phyloP scores from a whole-genome alignment of 495 filamentous ascomycete genomes.

The Extremus antarcticus region DNA sequence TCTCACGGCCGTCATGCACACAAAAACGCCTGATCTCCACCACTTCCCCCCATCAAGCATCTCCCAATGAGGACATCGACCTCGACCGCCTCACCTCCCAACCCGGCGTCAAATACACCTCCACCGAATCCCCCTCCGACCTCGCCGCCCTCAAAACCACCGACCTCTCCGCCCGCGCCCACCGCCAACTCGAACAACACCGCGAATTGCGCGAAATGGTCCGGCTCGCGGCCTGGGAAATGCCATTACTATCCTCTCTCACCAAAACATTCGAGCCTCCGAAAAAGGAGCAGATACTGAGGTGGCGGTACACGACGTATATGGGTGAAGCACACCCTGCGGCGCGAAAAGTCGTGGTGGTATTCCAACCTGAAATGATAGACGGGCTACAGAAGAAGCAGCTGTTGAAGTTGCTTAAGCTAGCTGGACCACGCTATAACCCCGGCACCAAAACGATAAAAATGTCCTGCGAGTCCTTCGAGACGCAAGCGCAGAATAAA shows the following conservation, averaged over 20 bases:
- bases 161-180: slow-evolving; percentile 68
- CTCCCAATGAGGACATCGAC: not conserved
- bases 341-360: slow-evolving; percentile 83
- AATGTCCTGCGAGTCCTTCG: slow-evolving; percentile 83
- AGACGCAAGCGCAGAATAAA: slow-evolving; percentile 89
- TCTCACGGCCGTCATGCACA: slow-evolving; percentile 2
- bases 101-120: not conserved
- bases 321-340: slow-evolving; percentile 90
- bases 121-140: slow-evolving; percentile 19
- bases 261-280: slow-evolving; percentile 72
- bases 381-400: slow-evolving; percentile 53
- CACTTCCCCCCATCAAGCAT: slow-evolving; percentile 6
- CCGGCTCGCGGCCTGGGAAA: slow-evolving; percentile 84
- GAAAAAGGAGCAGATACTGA: slow-evolving; percentile 41
- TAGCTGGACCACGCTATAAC: slow-evolving; percentile 83
- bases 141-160: slow-evolving; percentile 40
- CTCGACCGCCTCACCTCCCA: not conserved
- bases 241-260: slow-evolving; percentile 77
- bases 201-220: slow-evolving; percentile 83
- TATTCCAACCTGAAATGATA: slow-evolving; percentile 66
- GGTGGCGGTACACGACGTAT: slow-evolving; percentile 96
- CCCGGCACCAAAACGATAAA: slow-evolving; percentile 70
- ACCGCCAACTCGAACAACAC: slow-evolving; percentile 80
- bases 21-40: slow-evolving; percentile 16
- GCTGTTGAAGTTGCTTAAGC: slow-evolving; percentile 71